These are phyloP conservation scores for Aegle marmelos DNA, from an alignment of 345 rosid genomes.

Conservation along the genomic window DNA sequence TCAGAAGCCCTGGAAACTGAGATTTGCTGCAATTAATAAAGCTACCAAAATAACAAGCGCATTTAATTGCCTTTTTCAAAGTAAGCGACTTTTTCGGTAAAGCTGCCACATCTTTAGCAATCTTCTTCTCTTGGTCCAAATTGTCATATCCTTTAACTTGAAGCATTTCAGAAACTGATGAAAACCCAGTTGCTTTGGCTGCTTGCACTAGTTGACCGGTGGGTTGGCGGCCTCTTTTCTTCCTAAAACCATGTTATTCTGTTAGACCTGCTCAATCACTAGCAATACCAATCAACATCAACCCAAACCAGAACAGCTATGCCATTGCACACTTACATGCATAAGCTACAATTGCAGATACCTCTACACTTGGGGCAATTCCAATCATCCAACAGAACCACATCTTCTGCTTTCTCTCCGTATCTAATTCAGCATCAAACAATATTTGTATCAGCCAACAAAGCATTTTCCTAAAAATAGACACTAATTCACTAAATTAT, in stretches of 20 bases:
- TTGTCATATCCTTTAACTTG: slow-evolving; percentile 38
- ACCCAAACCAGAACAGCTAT: not conserved
- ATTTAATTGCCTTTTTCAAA: slow-evolving; percentile 27
- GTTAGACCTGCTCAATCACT: not conserved
- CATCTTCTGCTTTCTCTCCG: slow-evolving; percentile 64
- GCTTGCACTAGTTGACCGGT: slow-evolving; percentile 61
- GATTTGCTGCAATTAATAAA: not conserved
- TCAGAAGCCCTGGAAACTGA: not conserved
- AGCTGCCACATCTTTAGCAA: slow-evolving; percentile 14
- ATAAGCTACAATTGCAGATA: slow-evolving; percentile 78
- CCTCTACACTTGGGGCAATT: slow-evolving; percentile 77
- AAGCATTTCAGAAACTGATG: slow-evolving; percentile 69
- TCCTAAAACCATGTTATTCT: slow-evolving; percentile 41
- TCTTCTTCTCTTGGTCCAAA: slow-evolving; percentile 20
- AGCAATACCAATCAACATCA: not conserved
- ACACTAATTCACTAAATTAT: not conserved
- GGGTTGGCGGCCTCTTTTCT: slow-evolving; percentile 64
- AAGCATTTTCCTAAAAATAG: not conserved
- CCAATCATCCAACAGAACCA: slow-evolving; percentile 49
- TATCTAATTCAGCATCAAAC: slow-evolving; percentile 44
- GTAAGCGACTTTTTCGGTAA: slow-evolving; percentile 26
- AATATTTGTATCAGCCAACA: not conserved
- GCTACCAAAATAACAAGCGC: slow-evolving; percentile 1
- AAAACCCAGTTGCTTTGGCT: slow-evolving; percentile 68
- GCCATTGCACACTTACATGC: slow-evolving; percentile 55